These are phyloP conservation scores for Ambrosia artemisiifolia DNA, from an alignment of 129 eudicot genomes.

Conservation along the genomic window DNA sequence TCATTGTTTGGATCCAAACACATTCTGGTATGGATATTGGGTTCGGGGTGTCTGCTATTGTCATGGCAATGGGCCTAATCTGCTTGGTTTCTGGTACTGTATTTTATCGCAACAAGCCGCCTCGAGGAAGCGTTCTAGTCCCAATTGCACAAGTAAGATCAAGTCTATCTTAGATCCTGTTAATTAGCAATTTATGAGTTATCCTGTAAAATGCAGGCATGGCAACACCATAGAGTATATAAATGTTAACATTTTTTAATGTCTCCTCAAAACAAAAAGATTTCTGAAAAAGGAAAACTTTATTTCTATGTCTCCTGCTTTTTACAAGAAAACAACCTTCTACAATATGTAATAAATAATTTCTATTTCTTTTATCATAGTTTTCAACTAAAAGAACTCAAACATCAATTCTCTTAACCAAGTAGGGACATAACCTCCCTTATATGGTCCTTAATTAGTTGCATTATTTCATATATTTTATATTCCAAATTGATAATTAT, in stretches of 20 bases:
- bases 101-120: conserved; percentile 77
- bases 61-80: conserved; percentile 80
- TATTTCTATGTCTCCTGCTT: background rate
- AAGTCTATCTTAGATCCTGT: background rate
- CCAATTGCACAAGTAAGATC: conserved; percentile 75
- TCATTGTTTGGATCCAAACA: conserved; percentile 88
- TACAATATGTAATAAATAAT: background rate
- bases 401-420: conserved; percentile 5
- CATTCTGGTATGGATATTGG: conserved; percentile 98
- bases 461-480: conserved; percentile 21
- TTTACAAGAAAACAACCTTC: too few relatives aligned
- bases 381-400: background rate
- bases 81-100: conserved; percentile 68
- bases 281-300: background rate
- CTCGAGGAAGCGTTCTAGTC: conserved; percentile 69
- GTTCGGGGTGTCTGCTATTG: conserved; percentile 89
- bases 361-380: background rate
- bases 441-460: conserved; percentile 13
- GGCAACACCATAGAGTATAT: background rate
- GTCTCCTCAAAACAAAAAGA: background rate
- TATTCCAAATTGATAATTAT: conserved; percentile 23
- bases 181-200: background rate
- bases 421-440: conserved; percentile 7
- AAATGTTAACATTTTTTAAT: background rate
- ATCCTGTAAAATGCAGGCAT: background rate